Conservation (phyloP, 306 rosid species). For the Malus sieversii region DNA sequence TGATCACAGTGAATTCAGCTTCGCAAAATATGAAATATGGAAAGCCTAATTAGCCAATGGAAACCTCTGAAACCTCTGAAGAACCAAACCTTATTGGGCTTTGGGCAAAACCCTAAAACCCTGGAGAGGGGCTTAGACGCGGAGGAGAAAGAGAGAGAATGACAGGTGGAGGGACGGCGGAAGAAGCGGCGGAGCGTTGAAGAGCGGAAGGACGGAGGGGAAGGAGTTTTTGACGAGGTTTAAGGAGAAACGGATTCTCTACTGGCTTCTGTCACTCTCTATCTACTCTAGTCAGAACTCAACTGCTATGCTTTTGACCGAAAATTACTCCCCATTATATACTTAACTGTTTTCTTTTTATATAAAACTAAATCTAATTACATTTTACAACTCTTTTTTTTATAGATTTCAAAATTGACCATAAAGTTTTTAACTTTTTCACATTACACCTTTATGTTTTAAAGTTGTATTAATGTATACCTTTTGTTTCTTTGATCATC, state of each 20-base stretch:
- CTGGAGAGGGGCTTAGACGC: neutral
- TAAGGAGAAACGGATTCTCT: neutral
- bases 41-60: neutral
- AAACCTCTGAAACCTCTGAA: neutral
- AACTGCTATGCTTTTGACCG: too few relatives aligned
- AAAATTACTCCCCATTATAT: too few relatives aligned
- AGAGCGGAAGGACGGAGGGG: neutral
- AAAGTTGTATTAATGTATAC: too few relatives aligned
- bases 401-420: too few relatives aligned
- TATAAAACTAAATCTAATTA: too few relatives aligned
- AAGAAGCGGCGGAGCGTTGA: neutral
- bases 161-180: neutral
- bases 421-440: too few relatives aligned
- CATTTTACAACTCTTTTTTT: too few relatives aligned
- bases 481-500: too few relatives aligned
- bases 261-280: neutral
- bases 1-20: neutral
- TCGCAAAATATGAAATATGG: neutral
- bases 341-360: too few relatives aligned
- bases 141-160: neutral
- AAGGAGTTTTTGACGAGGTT: neutral
- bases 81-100: neutral
- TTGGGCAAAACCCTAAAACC: conserved; percentile 33
- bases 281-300: neutral
- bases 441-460: too few relatives aligned